Percentiles rank a stretch among this genome's conserved stretches.
These are phyloP conservation scores for Saccharomycopsis amapae DNA, from an alignment of 805 yeast genomes.

Conservation along the genomic window DNA sequence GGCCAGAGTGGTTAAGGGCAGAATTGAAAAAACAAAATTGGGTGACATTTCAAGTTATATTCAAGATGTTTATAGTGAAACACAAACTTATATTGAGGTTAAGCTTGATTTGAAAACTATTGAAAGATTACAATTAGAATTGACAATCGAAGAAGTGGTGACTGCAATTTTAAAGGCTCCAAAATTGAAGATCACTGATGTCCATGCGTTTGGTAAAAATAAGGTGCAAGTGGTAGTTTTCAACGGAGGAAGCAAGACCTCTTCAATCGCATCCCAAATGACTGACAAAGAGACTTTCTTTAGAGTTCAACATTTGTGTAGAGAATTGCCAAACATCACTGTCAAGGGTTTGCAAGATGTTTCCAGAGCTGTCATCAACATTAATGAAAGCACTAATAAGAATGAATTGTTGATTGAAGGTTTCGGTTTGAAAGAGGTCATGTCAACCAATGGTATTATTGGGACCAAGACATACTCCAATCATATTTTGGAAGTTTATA, in stretches of 20 bases:
- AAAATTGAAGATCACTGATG: constrained; percentile 79
- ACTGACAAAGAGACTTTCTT: constrained; percentile 51
- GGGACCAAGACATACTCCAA: constrained; percentile 85
- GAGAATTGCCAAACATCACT: constrained; percentile 79
- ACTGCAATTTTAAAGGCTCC: constrained; percentile 78
- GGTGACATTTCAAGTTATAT: constrained; percentile 83
- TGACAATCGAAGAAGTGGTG: constrained; percentile 80
- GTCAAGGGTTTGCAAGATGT: constrained; percentile 91
- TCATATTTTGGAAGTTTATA: constrained; percentile 83
- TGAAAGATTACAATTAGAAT: constrained; percentile 82
- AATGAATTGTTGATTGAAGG: constrained; percentile 93
- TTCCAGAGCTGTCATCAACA: constrained; percentile 93
- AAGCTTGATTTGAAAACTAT: constrained; percentile 79
- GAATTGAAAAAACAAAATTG: constrained; percentile 86
- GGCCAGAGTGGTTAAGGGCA: constrained; percentile 96
- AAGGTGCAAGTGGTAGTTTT: constrained; percentile 56
- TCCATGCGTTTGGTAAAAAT: constrained; percentile 58
- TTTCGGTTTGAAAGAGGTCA: constrained; percentile 90
- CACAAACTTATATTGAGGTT: constrained; percentile 69
- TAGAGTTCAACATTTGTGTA: constrained; percentile 81
- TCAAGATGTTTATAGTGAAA: constrained; percentile 87
- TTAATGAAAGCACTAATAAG: constrained; percentile 75
- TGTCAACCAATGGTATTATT: constrained; percentile 95
- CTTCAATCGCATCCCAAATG: constrained; percentile 33
- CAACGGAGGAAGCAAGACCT: constrained; percentile 35